A percentile compares a stretch with the other conserved stretches of the same genome.
Conservation (phyloP, 2,329 filamentous ascomycete genomes). For the Xylariaceae sp. region DNA sequence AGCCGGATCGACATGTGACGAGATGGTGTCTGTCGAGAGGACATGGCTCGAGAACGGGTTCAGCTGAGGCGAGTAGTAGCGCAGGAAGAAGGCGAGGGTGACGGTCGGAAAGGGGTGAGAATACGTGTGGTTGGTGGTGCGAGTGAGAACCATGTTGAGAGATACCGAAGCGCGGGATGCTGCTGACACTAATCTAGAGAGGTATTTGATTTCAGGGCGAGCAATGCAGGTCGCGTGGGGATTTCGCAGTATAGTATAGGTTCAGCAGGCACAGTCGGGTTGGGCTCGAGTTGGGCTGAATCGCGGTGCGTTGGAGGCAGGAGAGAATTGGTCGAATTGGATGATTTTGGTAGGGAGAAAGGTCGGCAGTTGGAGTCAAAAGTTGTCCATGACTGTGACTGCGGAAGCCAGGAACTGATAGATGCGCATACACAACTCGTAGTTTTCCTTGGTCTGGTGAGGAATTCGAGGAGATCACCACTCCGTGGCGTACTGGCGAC, state of each 20-base stretch:
- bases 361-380: background rate
- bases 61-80: slow-evolving; percentile 64
- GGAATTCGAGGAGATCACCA: slow-evolving; percentile 23
- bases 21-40: slow-evolving; percentile 76
- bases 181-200: background rate
- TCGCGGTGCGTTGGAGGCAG: background rate
- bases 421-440: background rate
- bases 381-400: slow-evolving; percentile 8
- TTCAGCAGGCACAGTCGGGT: background rate
- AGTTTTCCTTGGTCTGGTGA: slow-evolving; percentile 16
- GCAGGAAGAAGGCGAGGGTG: slow-evolving; percentile 82
- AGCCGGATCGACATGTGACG: slow-evolving; percentile 63
- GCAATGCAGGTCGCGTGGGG: background rate
- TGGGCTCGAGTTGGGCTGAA: background rate
- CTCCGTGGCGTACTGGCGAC: slow-evolving; percentile 14
- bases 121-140: slow-evolving; percentile 66
- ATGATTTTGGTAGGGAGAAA: background rate
- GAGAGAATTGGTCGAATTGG: background rate
- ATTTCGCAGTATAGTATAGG: background rate
- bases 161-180: background rate
- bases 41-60: slow-evolving; percentile 82
- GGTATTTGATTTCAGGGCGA: background rate
- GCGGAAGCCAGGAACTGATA: background rate
- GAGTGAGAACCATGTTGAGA: slow-evolving; percentile 54
- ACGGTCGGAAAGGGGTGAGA: slow-evolving; percentile 79